phyloP scores from a whole-genome alignment of 208 protist genomes.

The Strigomonas galati region DNA sequence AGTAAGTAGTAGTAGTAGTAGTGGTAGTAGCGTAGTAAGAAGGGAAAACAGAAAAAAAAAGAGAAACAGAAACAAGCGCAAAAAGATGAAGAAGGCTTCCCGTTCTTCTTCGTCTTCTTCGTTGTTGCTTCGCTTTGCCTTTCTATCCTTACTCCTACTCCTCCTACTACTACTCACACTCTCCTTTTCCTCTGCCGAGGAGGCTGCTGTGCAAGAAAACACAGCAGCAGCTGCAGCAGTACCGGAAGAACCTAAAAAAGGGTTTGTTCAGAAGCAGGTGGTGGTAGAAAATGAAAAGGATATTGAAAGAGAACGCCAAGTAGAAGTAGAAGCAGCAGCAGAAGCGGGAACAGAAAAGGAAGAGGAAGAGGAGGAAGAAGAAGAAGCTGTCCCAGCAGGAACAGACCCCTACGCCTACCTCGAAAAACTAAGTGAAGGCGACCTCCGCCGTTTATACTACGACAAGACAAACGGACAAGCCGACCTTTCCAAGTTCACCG shows the following conservation, averaged over 20 bases:
- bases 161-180: constrained; percentile 1
- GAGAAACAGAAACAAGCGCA: too few species aligned
- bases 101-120: neutral
- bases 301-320: neutral
- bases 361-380: too few species aligned
- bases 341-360: neutral
- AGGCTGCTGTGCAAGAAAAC: too few species aligned
- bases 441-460: constrained; percentile 1
- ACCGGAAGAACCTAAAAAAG: neutral
- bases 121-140: neutral
- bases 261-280: neutral
- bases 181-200: neutral
- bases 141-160: neutral
- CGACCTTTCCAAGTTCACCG: neutral
- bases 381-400: too few species aligned
- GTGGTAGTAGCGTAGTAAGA: too few species aligned
- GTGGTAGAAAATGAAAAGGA: neutral
- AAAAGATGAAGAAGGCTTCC: too few species aligned
- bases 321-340: neutral
- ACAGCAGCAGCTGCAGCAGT: neutral
- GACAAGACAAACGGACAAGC: neutral
- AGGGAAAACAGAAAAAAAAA: too few species aligned
- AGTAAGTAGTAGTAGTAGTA: too few species aligned
- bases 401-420: constrained; percentile 3
- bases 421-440: neutral